These are phyloP conservation scores for Meyerozyma sp. DNA, from an alignment of 1,139 yeast genomes.

Conservation along the genomic window DNA sequence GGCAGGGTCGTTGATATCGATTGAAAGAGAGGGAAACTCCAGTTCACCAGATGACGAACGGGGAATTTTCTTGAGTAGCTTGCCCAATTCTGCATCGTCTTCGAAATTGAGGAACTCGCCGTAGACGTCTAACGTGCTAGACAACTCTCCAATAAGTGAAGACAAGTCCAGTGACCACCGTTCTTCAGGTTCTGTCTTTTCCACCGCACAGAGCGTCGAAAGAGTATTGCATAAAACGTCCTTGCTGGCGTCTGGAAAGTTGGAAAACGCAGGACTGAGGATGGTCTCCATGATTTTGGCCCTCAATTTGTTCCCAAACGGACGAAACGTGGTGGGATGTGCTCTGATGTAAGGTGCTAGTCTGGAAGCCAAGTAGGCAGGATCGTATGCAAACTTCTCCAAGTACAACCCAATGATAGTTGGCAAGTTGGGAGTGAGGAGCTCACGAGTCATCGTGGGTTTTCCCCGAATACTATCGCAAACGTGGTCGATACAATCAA, in stretches of 20 bases:
- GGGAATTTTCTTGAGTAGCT: constrained; percentile 30
- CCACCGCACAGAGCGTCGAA: constrained; percentile 55
- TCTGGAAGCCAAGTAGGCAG: constrained; percentile 41
- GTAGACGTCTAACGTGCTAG: constrained; percentile 49
- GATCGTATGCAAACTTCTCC: constrained; percentile 34
- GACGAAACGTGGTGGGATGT: constrained; percentile 79
- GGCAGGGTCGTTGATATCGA: constrained; percentile 54
- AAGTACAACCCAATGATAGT: constrained; percentile 53
- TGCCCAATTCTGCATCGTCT: constrained; percentile 45
- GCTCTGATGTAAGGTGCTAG: constrained; percentile 45
- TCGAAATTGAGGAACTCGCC: constrained; percentile 51
- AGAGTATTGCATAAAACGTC: constrained; percentile 41
- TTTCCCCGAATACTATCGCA: constrained; percentile 66
- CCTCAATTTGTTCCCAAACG: constrained; percentile 61
- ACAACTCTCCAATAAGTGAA: constrained; percentile 39
- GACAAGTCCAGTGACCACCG: constrained; percentile 44
- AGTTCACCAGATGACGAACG: constrained; percentile 14
- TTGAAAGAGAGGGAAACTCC: constrained; percentile 39
- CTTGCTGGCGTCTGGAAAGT: constrained; percentile 35
- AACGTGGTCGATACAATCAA: constrained; percentile 44
- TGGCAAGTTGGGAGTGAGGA: constrained; percentile 75
- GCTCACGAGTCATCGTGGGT: constrained; percentile 78
- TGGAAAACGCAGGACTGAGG: constrained; percentile 19
- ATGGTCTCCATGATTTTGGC: constrained; percentile 36
- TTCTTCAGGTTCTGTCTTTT: constrained; percentile 45